Conservation (phyloP, 2,329 filamentous ascomycete genomes). For the Colletotrichum brevisporum region DNA sequence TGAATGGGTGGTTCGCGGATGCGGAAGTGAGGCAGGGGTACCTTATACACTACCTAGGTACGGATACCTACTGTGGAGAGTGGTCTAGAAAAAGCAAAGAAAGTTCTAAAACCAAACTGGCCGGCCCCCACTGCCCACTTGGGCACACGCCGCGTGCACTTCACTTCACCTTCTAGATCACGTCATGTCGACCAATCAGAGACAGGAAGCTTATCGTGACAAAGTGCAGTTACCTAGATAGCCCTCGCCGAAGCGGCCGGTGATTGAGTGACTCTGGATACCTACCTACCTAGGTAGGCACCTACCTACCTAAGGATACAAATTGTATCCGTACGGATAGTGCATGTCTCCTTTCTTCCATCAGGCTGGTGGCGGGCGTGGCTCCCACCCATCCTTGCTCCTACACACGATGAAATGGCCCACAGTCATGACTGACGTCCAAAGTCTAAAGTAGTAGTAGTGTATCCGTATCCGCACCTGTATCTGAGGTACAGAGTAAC, state of each 20-base stretch:
- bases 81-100: constrained; percentile 34
- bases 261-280: background rate
- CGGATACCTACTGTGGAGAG: background rate
- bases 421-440: background rate
- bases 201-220: constrained; percentile 29
- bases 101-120: constrained; percentile 20
- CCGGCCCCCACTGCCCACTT: constrained; percentile 23
- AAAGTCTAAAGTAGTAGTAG: background rate
- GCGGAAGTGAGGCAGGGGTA: constrained; percentile 13
- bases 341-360: background rate
- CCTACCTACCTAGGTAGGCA: too few species aligned
- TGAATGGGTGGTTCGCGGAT: constrained; percentile 3
- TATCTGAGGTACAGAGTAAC: too few species aligned
- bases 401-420: constrained; percentile 1
- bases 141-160: constrained; percentile 3
- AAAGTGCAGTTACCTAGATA: constrained; percentile 25
- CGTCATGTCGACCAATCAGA: constrained; percentile 32
- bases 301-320: too few species aligned
- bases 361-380: constrained; percentile 35
- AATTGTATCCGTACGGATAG: too few species aligned
- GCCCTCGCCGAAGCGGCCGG: constrained; percentile 9
- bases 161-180: background rate
- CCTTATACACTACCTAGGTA: too few species aligned
- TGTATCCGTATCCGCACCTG: background rate
- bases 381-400: constrained; percentile 21